Percentiles rank a stretch among this genome's conserved stretches.
Conservation (phyloP, 441 rosid genomes). For the Adansonia rubrostipa region DNA sequence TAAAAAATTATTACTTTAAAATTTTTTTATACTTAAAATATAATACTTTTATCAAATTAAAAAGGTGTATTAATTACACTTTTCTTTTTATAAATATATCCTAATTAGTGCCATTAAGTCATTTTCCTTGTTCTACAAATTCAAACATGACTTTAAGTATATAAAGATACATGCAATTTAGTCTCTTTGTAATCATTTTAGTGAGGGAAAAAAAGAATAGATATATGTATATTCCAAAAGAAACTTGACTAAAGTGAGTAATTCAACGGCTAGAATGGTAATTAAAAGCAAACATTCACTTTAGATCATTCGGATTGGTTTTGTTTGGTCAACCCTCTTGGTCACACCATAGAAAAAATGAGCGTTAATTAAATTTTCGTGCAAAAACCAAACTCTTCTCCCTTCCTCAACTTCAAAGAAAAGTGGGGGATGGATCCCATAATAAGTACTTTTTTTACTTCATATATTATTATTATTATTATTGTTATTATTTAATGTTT, state of each 20-base stretch:
- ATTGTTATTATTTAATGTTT: not conserved
- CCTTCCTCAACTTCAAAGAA: not conserved
- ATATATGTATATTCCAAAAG: not conserved
- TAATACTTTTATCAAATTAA: too few relatives aligned
- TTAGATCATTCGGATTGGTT: not conserved
- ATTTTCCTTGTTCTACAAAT: too few relatives aligned
- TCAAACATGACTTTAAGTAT: too few relatives aligned
- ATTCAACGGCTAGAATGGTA: not conserved
- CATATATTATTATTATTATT: too few relatives aligned
- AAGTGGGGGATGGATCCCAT: not conserved
- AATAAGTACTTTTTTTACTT: slow-evolving; percentile 5
- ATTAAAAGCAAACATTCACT: slow-evolving; percentile 1
- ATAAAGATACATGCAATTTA: not conserved
- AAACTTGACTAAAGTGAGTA: not conserved
- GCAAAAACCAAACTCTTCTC: not conserved
- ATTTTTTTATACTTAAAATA: too few relatives aligned
- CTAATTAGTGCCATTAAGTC: too few relatives aligned
- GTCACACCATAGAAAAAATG: not conserved
- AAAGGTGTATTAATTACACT: too few relatives aligned
- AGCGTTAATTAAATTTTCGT: not conserved
- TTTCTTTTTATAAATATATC: too few relatives aligned
- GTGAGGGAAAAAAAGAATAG: not conserved
- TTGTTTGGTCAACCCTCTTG: not conserved
- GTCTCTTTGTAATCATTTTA: not conserved
- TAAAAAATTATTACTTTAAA: too few relatives aligned